Base-by-base conservation (phyloP, 2,329 filamentous ascomycete species). In the Fusarium poae region DNA sequence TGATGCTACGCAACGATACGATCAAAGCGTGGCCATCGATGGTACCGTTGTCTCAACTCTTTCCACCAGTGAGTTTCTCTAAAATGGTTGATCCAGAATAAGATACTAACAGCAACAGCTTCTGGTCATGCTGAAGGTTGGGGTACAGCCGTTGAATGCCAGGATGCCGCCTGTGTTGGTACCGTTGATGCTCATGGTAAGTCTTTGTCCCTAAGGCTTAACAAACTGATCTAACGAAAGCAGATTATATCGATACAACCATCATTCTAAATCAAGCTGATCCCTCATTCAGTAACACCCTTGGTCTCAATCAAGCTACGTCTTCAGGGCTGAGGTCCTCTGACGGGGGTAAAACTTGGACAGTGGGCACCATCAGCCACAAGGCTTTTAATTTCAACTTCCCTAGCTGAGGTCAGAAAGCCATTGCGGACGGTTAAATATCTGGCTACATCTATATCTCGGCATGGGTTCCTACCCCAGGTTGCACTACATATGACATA, bases 131-230 rank as follows among this genome's bases (percentile, higher is more conserved):
- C 67, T 1, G 48, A 69, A 39, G 67, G 65, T 4, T 68, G 65
- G 67, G 66, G 67, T 10, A 69, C 65, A 1, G 67, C 67, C 2
- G 67, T 69, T 18, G 67, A 69, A 54, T 69, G 67, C 10, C 67
- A 68, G 27, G 67, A 69, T n/a, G 49, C 44, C 40, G 67, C 65
- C 25, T 69, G 67, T 16, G 50, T 65, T 10, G 65, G 65, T 10
- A 58, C 57, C 2, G 50, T 54, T 4, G 56, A 18, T 6, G 61
- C 61, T 15, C 65, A 69, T 15, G 37, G 61, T 59, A 65, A 40
- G 65, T 44, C 9, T 18, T 4, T 11, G 3, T 12, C 11, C 5
- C 12, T 4, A 7, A 4, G 7, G n/a, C 7, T 4, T 13, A 9
- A 5, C 0, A 27, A 6, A 6, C 2, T 5, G 10, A 13, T 18